These are phyloP conservation scores for Mortierella sp. DNA, from an alignment of 371 early-diverging fungal species.

Conservation along the genomic window DNA sequence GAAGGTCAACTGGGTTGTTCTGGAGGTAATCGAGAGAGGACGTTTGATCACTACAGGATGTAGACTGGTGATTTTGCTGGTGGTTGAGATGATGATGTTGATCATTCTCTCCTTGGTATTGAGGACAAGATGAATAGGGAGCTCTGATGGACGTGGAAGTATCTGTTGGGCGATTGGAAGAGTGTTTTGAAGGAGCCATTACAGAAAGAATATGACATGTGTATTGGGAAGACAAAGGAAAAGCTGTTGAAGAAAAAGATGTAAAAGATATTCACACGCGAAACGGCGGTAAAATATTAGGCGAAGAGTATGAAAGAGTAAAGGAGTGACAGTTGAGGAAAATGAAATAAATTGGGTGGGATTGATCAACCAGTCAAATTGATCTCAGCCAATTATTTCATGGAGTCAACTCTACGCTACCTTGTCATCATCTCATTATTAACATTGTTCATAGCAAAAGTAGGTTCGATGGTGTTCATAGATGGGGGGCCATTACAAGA, in stretches of 20 bases:
- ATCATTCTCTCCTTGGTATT: not conserved
- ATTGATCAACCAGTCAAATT: not conserved
- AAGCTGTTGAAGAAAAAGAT: not conserved
- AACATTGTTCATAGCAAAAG: no score
- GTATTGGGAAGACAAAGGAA: not conserved
- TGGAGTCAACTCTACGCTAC: no score
- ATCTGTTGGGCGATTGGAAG: not conserved
- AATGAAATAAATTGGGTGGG: not conserved
- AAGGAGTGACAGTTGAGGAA: not conserved
- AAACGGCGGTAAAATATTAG: not conserved
- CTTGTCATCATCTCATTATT: no score
- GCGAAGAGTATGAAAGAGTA: not conserved
- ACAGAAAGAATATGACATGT: not conserved
- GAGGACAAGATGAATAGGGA: not conserved
- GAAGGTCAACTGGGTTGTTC: slow-evolving; percentile 7
- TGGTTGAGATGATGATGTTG: not conserved
- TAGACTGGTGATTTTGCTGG: not conserved
- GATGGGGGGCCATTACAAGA: no score
- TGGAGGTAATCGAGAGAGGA: not conserved
- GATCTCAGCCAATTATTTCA: not conserved
- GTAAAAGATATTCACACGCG: slow-evolving; percentile 2
- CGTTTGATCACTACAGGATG: not conserved
- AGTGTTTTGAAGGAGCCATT: not conserved
- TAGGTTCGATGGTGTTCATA: no score
- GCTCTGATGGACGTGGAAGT: not conserved